Conservation (phyloP, 306 rosid species). For the Vigna reflexopilosa region DNA sequence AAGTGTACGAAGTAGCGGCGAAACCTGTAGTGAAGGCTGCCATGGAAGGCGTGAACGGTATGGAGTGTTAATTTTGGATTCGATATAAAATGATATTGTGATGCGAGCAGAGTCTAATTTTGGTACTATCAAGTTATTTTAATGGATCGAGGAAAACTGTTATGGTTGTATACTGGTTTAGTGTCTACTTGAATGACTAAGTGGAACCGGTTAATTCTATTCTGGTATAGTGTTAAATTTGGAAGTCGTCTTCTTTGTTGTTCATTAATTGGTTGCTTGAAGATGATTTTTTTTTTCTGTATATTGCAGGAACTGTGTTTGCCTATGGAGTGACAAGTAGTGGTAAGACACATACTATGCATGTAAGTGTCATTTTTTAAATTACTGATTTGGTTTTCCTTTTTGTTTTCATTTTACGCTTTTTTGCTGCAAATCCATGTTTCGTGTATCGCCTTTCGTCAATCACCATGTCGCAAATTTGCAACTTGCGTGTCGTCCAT, state of each 20-base stretch:
- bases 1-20: constrained; percentile 97
- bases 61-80: constrained; percentile 32
- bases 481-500: constrained; percentile 32
- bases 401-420: constrained; percentile 22
- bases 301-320: constrained; percentile 91
- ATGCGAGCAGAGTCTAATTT: constrained; percentile 24
- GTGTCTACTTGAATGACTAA: constrained; percentile 13
- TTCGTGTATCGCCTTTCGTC: background rate
- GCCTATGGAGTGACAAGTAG: constrained; percentile 99
- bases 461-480: constrained; percentile 30
- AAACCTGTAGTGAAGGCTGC: constrained; percentile 97
- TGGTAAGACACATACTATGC: constrained; percentile 99
- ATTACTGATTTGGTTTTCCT: constrained; percentile 17
- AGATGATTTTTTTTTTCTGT: constrained; percentile 35
- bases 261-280: background rate
- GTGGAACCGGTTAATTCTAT: constrained; percentile 7
- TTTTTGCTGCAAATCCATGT: constrained; percentile 26
- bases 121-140: constrained; percentile 16
- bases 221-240: constrained; percentile 38
- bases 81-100: background rate
- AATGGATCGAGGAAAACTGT: constrained; percentile 19
- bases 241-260: constrained; percentile 10
- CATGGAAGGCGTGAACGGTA: constrained; percentile 99
- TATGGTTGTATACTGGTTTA: background rate
- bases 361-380: constrained; percentile 66